Evolutionary conservation across 2,329 filamentous ascomycete genomes (phyloP).

Genomic region (Fusarium metavorans): DNA sequence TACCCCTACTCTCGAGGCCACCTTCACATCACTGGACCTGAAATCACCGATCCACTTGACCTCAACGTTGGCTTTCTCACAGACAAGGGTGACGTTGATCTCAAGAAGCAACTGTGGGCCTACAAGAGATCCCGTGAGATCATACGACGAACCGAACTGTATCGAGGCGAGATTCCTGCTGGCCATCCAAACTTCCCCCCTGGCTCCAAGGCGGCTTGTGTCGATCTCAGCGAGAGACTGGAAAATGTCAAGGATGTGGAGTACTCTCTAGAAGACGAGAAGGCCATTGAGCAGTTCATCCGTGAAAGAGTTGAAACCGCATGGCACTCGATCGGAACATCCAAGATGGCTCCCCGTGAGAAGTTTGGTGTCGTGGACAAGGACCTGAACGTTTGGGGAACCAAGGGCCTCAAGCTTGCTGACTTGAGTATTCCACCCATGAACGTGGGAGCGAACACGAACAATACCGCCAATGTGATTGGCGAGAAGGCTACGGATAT

Average conservation of each 20-base stretch:
- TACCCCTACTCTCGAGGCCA: conserved; percentile 66
- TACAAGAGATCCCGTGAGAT: conserved; percentile 77
- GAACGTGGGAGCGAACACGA: conserved; percentile 62
- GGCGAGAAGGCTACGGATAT: conserved; percentile 62
- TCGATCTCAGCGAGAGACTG: conserved; percentile 59
- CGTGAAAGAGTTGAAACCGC: conserved; percentile 56
- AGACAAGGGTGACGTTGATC: conserved; percentile 68
- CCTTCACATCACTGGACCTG: conserved; percentile 67
- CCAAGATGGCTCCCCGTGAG: conserved; percentile 58
- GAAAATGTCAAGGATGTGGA: conserved; percentile 54
- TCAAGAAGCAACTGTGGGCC: conserved; percentile 71
- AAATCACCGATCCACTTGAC: conserved; percentile 58
- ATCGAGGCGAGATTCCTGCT: conserved; percentile 58
- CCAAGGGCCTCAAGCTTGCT: conserved; percentile 55
- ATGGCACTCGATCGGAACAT: conserved; percentile 61
- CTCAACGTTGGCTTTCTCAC: conserved; percentile 70
- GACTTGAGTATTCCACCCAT: conserved; percentile 52
- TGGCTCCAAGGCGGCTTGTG: conserved; percentile 54
- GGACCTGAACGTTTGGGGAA: conserved; percentile 57
- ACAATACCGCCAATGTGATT: conserved; percentile 60
- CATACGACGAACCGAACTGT: conserved; percentile 66
- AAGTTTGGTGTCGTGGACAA: conserved; percentile 53
- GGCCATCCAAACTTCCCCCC: conserved; percentile 59
- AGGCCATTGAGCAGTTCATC: conserved; percentile 59
- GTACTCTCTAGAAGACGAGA: conserved; percentile 64